Conservation (phyloP, 371 early-diverging fungal species). For the Cokeromyces recurvatus region DNA sequence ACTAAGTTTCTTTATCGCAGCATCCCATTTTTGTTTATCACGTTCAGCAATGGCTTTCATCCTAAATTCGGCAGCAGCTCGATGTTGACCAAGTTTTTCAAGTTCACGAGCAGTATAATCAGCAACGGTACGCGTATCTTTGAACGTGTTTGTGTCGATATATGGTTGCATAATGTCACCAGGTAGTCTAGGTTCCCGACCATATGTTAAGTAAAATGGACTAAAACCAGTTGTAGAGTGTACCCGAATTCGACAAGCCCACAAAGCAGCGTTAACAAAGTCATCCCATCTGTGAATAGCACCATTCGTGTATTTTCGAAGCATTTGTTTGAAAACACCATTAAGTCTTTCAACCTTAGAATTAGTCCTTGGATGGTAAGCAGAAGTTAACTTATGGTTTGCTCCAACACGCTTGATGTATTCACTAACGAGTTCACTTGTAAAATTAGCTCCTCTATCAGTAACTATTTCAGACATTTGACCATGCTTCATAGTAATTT, state of each 20-base stretch:
- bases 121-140: constrained; percentile 2
- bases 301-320: constrained; percentile 12
- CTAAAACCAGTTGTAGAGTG: constrained; percentile 6
- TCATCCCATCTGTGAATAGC: constrained; percentile 16
- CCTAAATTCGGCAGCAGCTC: neutral
- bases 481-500: constrained; percentile 28
- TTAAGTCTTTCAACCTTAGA: constrained; percentile 19
- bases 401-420: constrained; percentile 3
- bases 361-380: constrained; percentile 27
- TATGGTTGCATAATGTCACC: constrained; percentile 8
- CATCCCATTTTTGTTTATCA: constrained; percentile 8
- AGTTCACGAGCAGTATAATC: constrained; percentile 1
- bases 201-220: constrained; percentile 18
- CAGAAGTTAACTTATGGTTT: constrained; percentile 9
- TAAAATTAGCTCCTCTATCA: constrained; percentile 22
- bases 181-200: constrained; percentile 13
- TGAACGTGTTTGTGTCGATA: constrained; percentile 22
- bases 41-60: neutral
- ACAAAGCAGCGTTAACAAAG: constrained; percentile 8
- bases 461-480: constrained; percentile 20
- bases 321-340: constrained; percentile 8
- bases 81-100: neutral
- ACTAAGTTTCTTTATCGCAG: neutral
- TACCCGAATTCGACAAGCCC: constrained; percentile 9
- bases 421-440: neutral